Evolutionary conservation across 352 stramenopile genomes (phyloP).

Genomic region (Globisporangium nunn): DNA sequence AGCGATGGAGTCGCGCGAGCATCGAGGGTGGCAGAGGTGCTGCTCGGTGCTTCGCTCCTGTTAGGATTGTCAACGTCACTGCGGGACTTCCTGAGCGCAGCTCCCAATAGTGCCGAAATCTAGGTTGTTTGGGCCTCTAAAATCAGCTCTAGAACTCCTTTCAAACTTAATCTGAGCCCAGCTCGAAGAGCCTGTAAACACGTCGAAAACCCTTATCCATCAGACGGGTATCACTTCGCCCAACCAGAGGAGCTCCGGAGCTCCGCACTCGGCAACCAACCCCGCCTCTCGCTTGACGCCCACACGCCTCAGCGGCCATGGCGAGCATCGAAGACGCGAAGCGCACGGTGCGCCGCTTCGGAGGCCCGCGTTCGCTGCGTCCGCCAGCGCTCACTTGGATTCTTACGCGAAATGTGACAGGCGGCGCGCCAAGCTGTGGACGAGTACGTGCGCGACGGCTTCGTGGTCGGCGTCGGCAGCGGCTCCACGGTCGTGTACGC

Average conservation of each 20-base stretch:
- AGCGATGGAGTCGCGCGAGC: neutral
- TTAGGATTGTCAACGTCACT: no score
- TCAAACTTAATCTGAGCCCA: no score
- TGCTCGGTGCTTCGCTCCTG: no score
- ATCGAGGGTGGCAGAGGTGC: no score
- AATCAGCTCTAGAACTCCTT: no score
- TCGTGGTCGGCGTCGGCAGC: constrained; percentile 97
- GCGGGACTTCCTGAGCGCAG: no score
- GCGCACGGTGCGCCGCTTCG: constrained; percentile 36
- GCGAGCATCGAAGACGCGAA: constrained; percentile 58
- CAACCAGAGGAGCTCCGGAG: no score
- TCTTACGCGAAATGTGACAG: constrained; percentile 14
- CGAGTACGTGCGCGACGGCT: constrained; percentile 90
- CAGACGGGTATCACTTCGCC: neutral
- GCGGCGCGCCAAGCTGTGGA: constrained; percentile 85
- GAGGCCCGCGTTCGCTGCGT: no score
- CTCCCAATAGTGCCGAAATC: no score
- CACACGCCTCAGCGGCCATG: constrained; percentile 18
- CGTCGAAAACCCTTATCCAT: neutral
- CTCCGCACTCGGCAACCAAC: neutral
- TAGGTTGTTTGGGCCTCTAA: no score
- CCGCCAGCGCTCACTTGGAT: no score
- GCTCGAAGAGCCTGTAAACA: neutral
- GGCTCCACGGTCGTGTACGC: constrained; percentile 98
- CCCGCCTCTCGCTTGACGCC: neutral